Evolutionary conservation across 805 yeast genomes (phyloP).

Genomic region (Candida rishiriensis): DNA sequence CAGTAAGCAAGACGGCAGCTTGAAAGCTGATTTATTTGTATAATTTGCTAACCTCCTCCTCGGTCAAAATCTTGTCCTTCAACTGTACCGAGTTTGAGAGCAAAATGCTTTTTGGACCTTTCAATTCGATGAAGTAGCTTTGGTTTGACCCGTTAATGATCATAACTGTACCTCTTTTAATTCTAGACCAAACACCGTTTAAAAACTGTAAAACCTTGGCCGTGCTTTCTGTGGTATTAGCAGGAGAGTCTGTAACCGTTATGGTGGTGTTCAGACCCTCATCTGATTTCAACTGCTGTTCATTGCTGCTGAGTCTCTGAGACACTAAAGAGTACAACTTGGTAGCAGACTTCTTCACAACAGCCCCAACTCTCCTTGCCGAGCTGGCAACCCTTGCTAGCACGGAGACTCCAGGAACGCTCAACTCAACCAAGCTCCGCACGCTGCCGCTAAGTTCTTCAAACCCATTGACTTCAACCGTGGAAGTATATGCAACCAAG

Average conservation of each 20-base stretch:
- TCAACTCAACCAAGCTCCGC: slow-evolving; percentile 20
- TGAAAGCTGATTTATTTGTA: neutral
- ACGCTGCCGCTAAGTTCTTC: slow-evolving; percentile 8
- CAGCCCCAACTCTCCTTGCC: no score
- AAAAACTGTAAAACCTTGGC: neutral
- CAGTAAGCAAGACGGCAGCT: no score
- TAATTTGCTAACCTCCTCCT: slow-evolving; percentile 20
- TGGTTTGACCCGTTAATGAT: slow-evolving; percentile 17
- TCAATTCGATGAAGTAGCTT: slow-evolving; percentile 23
- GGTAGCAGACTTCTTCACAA: no score
- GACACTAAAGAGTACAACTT: no score
- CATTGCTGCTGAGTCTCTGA: no score
- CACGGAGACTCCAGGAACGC: slow-evolving; percentile 19
- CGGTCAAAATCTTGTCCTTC: slow-evolving; percentile 20
- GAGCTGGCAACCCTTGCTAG: slow-evolving; percentile 2
- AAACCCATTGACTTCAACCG: neutral
- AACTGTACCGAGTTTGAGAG: slow-evolving; percentile 24
- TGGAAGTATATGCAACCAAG: slow-evolving; percentile 32
- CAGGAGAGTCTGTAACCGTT: neutral
- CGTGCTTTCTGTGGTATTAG: neutral
- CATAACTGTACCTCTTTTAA: slow-evolving; percentile 6
- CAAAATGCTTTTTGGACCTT: slow-evolving; percentile 30
- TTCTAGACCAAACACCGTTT: neutral
- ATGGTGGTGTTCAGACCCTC: neutral
- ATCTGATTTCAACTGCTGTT: neutral